phyloP scores from a whole-genome alignment of 805 yeast species.

The Yarrowia divulgata region DNA sequence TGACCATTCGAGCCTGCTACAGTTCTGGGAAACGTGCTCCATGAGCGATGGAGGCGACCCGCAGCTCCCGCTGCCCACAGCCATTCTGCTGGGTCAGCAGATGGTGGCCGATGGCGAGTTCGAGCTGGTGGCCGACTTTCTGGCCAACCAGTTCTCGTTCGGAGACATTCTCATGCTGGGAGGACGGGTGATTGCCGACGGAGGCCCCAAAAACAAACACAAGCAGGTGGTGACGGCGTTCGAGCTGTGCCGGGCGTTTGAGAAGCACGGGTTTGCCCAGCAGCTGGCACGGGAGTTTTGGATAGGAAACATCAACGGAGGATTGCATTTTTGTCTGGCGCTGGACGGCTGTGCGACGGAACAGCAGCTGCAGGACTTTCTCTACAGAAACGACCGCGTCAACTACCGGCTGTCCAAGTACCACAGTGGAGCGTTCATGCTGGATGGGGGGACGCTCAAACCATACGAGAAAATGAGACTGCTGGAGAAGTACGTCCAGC shows the following conservation, averaged over 20 bases:
- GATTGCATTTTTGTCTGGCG: slow-evolving; percentile 28
- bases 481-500: slow-evolving; percentile 11
- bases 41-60: not conserved
- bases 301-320: slow-evolving; percentile 36
- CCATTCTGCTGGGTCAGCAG: slow-evolving; percentile 21
- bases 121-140: slow-evolving; percentile 33
- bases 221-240: slow-evolving; percentile 18
- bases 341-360: slow-evolving; percentile 1
- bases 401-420: slow-evolving; percentile 23
- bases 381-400: slow-evolving; percentile 5
- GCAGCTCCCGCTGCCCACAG: slow-evolving; percentile 19
- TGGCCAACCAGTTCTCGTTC: slow-evolving; percentile 28
- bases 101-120: slow-evolving; percentile 29
- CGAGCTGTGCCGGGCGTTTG: slow-evolving; percentile 34
- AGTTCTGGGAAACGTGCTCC: slow-evolving; percentile 18
- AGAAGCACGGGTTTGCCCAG: slow-evolving; percentile 31
- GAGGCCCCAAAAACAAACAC: slow-evolving; percentile 2
- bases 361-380: slow-evolving; percentile 17
- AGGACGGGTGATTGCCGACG: slow-evolving; percentile 1
- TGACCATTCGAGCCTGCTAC: slow-evolving; percentile 3
- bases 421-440: slow-evolving; percentile 30
- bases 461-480: slow-evolving; percentile 28
- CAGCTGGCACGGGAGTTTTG: slow-evolving; percentile 33
- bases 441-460: slow-evolving; percentile 2
- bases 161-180: slow-evolving; percentile 36